These are phyloP conservation scores for Pistacia vera DNA, from an alignment of 345 rosid species.

Conservation along the genomic window DNA sequence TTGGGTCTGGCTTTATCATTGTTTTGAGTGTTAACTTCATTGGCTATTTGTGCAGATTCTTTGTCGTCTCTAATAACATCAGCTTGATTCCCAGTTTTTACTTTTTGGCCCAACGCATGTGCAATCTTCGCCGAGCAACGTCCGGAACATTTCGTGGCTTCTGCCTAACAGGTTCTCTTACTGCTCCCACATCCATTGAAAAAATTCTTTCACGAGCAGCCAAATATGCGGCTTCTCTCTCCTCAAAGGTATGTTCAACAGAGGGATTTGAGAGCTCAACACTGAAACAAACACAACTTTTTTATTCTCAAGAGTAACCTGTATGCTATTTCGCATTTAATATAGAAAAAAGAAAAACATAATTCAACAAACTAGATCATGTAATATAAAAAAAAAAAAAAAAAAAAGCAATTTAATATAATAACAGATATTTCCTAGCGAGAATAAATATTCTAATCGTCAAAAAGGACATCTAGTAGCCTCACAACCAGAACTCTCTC, in stretches of 20 bases:
- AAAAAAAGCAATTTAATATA: background rate
- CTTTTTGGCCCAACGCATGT: constrained; percentile 68
- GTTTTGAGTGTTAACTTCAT: constrained; percentile 17
- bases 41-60: constrained; percentile 18
- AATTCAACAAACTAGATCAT: background rate
- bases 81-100: constrained; percentile 20
- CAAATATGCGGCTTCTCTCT: constrained; percentile 68
- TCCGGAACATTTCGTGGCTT: constrained; percentile 51
- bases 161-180: constrained; percentile 36
- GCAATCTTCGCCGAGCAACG: constrained; percentile 78
- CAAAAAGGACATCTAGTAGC: background rate
- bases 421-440: background rate
- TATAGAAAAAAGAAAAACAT: background rate
- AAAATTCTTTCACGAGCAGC: constrained; percentile 70
- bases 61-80: constrained; percentile 17
- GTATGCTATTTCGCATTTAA: background rate
- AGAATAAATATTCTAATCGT: background rate
- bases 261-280: constrained; percentile 32
- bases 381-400: background rate
- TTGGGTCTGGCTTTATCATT: constrained; percentile 24
- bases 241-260: constrained; percentile 38
- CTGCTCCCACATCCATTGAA: constrained; percentile 39
- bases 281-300: constrained; percentile 31
- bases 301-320: background rate
- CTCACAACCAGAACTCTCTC: background rate